A percentile compares a stretch with the other conserved stretches of the same genome.
Evolutionary conservation across 2,329 filamentous ascomycete genomes (phyloP).

Genomic region (Cladosporium oxysporum): DNA sequence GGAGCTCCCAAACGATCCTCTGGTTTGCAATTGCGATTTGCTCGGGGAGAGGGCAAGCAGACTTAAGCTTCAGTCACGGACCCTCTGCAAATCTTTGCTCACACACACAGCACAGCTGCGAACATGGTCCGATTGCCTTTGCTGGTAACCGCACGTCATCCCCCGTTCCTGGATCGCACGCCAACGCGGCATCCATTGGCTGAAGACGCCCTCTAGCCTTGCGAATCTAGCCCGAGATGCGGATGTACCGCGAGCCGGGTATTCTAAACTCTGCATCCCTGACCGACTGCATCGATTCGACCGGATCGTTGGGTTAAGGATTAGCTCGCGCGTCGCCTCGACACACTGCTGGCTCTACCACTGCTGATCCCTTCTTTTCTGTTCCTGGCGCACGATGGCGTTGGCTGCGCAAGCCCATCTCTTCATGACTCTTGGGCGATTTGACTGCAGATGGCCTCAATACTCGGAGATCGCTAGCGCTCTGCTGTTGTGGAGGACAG

Average conservation of each 20-base stretch:
- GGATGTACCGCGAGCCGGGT: background rate
- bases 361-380: conserved; percentile 12
- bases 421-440: conserved; percentile 16
- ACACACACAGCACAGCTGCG: background rate
- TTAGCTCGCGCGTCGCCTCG: background rate
- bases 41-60: background rate
- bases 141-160: background rate
- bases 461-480: conserved; percentile 6
- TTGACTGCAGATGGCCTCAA: conserved; percentile 3
- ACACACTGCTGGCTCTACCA: background rate
- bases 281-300: background rate
- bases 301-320: conserved; percentile 7
- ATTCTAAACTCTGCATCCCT: background rate
- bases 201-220: background rate
- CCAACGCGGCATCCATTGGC: background rate
- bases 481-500: conserved; percentile 8
- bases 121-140: conserved; percentile 8
- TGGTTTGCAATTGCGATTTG: conserved; percentile 2
- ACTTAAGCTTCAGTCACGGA: background rate
- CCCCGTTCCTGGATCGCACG: background rate
- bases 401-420: background rate
- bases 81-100: background rate
- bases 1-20: background rate
- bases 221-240: background rate
- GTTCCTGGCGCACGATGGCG: background rate